Evolutionary conservation across 164 flowering plant genomes (phyloP).

Genomic region (Dillenia suffruticosa): DNA sequence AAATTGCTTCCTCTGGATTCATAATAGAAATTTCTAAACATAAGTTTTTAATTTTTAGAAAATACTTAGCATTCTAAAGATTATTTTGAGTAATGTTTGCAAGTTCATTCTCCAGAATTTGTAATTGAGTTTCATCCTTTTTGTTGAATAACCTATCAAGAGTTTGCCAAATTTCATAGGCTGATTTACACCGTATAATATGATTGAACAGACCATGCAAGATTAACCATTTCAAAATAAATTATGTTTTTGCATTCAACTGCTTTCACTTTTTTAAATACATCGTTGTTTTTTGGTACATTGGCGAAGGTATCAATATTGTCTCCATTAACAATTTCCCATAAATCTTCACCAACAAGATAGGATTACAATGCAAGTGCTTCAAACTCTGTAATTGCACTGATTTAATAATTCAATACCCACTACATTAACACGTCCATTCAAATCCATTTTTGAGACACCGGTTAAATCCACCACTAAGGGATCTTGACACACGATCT

Average conservation of each 20-base stretch:
- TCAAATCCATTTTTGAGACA: too few relatives aligned
- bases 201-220: slow-evolving; percentile 1
- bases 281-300: not conserved
- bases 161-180: slow-evolving; percentile 4
- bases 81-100: slow-evolving; percentile 7
- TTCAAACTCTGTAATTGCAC: too few relatives aligned
- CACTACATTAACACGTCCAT: too few relatives aligned
- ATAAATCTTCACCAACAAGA: too few relatives aligned
- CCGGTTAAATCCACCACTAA: too few relatives aligned
- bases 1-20: slow-evolving; percentile 4
- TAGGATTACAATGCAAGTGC: too few relatives aligned
- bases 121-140: slow-evolving; percentile 4
- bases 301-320: not conserved
- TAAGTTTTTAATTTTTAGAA: slow-evolving; percentile 7
- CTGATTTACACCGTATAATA: slow-evolving; percentile 1
- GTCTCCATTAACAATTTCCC: too few relatives aligned
- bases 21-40: not conserved
- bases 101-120: slow-evolving; percentile 11
- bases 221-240: not conserved
- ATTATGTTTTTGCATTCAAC: not conserved
- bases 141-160: slow-evolving; percentile 9
- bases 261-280: slow-evolving; percentile 5
- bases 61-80: slow-evolving; percentile 6
- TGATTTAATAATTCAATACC: too few relatives aligned
- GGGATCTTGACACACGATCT: too few relatives aligned